These are phyloP conservation scores for Acarospora socialis DNA, from an alignment of 2,329 filamentous ascomycete species.

Conservation along the genomic window DNA sequence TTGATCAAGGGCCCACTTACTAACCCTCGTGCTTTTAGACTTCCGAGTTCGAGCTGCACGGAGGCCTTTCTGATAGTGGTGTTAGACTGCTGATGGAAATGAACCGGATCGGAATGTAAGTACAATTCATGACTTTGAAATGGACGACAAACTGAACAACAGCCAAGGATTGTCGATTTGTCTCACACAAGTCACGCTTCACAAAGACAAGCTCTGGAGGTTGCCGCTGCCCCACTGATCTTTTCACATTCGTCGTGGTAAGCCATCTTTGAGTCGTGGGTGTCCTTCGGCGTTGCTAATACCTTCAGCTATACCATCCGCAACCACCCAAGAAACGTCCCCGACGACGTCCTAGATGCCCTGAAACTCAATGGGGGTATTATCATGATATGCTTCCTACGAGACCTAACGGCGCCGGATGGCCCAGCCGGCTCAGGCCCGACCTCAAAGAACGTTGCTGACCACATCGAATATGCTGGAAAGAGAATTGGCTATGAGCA, in stretches of 20 bases:
- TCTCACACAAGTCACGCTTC: slow-evolving; percentile 21
- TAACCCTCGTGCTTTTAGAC: no score
- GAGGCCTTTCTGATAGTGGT: slow-evolving; percentile 18
- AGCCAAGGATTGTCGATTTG: slow-evolving; percentile 23
- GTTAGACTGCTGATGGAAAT: slow-evolving; percentile 21
- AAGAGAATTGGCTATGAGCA: slow-evolving; percentile 10
- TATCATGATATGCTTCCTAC: slow-evolving; percentile 18
- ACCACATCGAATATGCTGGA: slow-evolving; percentile 11
- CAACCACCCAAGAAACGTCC: slow-evolving; percentile 12
- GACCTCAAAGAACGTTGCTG: slow-evolving; percentile 14
- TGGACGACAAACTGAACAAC: no score
- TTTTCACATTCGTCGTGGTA: no score
- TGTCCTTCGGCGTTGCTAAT: no score
- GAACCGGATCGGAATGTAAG: slow-evolving; percentile 24
- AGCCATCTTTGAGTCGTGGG: no score
- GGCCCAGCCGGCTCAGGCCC: neutral
- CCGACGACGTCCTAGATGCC: slow-evolving; percentile 15
- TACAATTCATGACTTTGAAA: slow-evolving; percentile 17
- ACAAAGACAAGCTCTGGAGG: slow-evolving; percentile 19
- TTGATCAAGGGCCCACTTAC: no score
- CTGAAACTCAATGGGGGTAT: slow-evolving; percentile 15
- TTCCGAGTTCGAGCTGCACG: no score
- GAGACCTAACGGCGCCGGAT: slow-evolving; percentile 12
- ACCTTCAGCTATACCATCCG: slow-evolving; percentile 9
- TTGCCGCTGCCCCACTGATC: slow-evolving; percentile 20